Base-by-base conservation (phyloP, 2,329 filamentous ascomycete species). In the Aureobasidium sp. region DNA sequence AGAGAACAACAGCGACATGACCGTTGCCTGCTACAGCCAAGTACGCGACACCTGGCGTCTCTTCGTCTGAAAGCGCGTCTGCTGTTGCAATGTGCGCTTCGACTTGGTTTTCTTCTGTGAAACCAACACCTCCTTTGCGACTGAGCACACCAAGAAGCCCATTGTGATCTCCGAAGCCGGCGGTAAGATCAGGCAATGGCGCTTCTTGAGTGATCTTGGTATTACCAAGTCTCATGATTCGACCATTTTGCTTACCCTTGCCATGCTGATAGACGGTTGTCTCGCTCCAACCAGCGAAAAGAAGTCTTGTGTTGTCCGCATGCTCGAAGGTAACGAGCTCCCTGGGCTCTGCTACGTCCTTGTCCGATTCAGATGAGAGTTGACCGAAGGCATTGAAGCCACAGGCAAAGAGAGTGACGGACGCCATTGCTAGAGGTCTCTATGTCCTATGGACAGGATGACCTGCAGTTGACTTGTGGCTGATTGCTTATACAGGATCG, bases 221-320 rank as follows among this genome's bases (percentile, higher is more conserved):
- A 26, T 12, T 61, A 37, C 43, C 55, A 39, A 17, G 55, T 39
- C 39, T 56, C 61, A 44, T 60, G 43, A 50, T 41, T 20, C 67
- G 65, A 44, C 64, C 51, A 3, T 66, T 68, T 20, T 64, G 43
- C 43, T 66, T 64, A 15, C 67, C 39, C 5, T 39, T 41, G 36
- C 46, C 47, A 12, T 47, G 51, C 24, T 44, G 50, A 26, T 63
- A 61, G 43, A 72, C 34, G 2, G 69, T 63, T 6, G 70, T 71
- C 46, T 65, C 70, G 57, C 71, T 71, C 72, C 72, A 75, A 51
- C 71, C 67, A 6, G 68, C 63, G 64, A 71, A 72, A 0, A 73
- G 47, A 15, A 74, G 46, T 12, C 66, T 61, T 7, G 27, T 13
- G 7, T 48, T 32, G 20, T 20, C 50, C 1, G 13, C 17, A 15